Percentiles rank a stretch among this genome's conserved stretches.
phyloP scores from a whole-genome alignment of 2,329 filamentous ascomycete genomes.

The Phialophora expanda region DNA sequence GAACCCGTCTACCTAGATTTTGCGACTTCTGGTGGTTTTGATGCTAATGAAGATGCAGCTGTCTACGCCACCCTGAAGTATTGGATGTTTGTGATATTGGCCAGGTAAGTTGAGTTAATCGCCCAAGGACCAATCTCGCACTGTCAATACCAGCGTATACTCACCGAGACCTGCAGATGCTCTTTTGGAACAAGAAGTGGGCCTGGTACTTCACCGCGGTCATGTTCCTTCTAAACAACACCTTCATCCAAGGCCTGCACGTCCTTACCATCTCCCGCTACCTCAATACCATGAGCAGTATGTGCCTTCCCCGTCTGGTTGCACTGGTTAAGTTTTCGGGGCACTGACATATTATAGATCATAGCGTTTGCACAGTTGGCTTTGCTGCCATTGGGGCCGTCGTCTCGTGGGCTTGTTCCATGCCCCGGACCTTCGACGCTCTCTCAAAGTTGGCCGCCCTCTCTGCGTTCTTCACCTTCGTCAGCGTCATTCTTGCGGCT shows the following conservation, averaged over 20 bases:
- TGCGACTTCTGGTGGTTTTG: not conserved
- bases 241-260: slow-evolving; percentile 72
- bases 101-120: not conserved
- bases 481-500: slow-evolving; percentile 82
- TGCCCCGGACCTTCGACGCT: slow-evolving; percentile 83
- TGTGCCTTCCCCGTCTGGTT: slow-evolving; percentile 3
- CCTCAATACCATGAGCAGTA: slow-evolving; percentile 37
- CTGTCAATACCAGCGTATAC: not conserved
- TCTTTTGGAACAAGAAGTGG: slow-evolving; percentile 84
- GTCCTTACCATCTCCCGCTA: slow-evolving; percentile 38
- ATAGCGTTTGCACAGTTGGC: slow-evolving; percentile 75
- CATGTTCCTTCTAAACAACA: slow-evolving; percentile 95
- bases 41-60: slow-evolving; percentile 46
- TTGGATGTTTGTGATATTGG: slow-evolving; percentile 93
- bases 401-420: slow-evolving; percentile 76
- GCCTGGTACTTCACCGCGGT: slow-evolving; percentile 71
- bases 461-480: slow-evolving; percentile 85
- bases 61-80: slow-evolving; percentile 85
- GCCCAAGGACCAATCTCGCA: too few relatives aligned
- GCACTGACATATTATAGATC: slow-evolving; percentile 53
- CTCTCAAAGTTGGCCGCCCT: slow-evolving; percentile 78
- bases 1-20: not conserved
- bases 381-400: slow-evolving; percentile 77
- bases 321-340: not conserved
- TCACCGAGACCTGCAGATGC: slow-evolving; percentile 64